Evolutionary conservation across 179 eudicot genomes (phyloP), one percentile per base, ranked within the genome.

Genomic region (Amaranthus tricolor): DNA sequence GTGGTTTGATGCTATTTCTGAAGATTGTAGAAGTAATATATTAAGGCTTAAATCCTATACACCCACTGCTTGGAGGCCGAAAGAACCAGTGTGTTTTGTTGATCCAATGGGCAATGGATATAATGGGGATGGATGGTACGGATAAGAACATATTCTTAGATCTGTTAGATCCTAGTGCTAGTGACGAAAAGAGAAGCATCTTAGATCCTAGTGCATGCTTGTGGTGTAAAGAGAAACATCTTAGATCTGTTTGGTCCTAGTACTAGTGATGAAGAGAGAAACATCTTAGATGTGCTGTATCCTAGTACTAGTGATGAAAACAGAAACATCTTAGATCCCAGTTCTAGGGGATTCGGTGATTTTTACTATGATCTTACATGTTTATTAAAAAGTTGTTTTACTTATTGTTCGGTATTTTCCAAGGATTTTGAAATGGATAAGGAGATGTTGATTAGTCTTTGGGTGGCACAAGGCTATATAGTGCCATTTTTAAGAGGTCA

Each of bases 401-500:
- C 21, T 5, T 61, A 69, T 57, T 76, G 74, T 43, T 52, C 69
- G 4, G 7, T 76, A 6, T 76, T 60, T 9, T 74, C 79, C 2
- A 60, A 76, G 44, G 74, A 61, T 61, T 52, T 49, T 31, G 19
- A 0, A 7, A 49, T 76, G 9, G 17, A 31, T 4, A 61, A 50
- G 47, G 2, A 69, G 3, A 24, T 0, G 2, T 21, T 77, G 71
- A 6, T 77, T 40, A 16, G 2, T 3, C 53, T 71, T n/a, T 77
- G 80, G 80, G 57, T 64, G 7, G 71, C 76, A 11, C 80, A 71
- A 16, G 76, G 71, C 9, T 71, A 51, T 44, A 48, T 71, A 21
- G 56, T 49, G 19, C 49, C 65, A 6, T 15, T 70, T 2, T 55
- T 43, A 2, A 24, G 63, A 11, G 51, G 40, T 13, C 56, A 48